A percentile compares a stretch with the other conserved stretches of the same genome.
These are phyloP conservation scores for Sugiyamaella sp. DNA, from an alignment of 1,139 yeast species.

Conservation along the genomic window DNA sequence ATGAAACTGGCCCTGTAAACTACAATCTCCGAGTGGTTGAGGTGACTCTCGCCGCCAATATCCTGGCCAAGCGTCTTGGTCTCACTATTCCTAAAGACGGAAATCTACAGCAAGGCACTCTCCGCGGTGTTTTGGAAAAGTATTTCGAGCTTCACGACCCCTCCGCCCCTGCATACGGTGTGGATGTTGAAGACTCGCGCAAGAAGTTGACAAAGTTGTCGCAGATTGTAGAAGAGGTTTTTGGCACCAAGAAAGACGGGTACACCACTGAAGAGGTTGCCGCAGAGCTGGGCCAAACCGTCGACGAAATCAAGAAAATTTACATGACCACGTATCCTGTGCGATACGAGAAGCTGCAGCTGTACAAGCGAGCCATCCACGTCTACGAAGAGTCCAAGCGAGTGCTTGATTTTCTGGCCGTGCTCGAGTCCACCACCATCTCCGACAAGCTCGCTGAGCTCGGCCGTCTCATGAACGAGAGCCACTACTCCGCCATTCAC, in stretches of 20 bases:
- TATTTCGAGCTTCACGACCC: conserved; percentile 43
- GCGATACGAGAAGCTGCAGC: conserved; percentile 55
- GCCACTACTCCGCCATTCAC: conserved; percentile 57
- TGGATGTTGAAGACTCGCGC: conserved; percentile 52
- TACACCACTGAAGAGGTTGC: conserved; percentile 57
- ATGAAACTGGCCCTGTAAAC: conserved; percentile 69
- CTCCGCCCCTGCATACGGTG: conserved; percentile 51
- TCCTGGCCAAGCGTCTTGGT: conserved; percentile 54
- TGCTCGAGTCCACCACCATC: conserved; percentile 40
- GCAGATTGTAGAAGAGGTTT: conserved; percentile 48
- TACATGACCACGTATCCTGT: conserved; percentile 62
- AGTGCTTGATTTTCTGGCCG: conserved; percentile 55
- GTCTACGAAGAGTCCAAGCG: conserved; percentile 66
- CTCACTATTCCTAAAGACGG: conserved; percentile 55
- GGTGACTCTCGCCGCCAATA: conserved; percentile 63
- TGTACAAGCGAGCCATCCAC: conserved; percentile 63
- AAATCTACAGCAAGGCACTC: conserved; percentile 61
- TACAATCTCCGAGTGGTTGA: conserved; percentile 74
- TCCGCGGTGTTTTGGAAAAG: conserved; percentile 64
- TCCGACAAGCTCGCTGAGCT: conserved; percentile 39
- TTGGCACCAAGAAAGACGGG: conserved; percentile 46
- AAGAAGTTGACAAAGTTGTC: conserved; percentile 47
- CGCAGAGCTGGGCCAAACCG: conserved; percentile 47
- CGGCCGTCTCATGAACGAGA: conserved; percentile 61
- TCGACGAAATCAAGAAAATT: conserved; percentile 48